Conservation (phyloP, 1,139 yeast genomes). For the Candida sanyaensis region DNA sequence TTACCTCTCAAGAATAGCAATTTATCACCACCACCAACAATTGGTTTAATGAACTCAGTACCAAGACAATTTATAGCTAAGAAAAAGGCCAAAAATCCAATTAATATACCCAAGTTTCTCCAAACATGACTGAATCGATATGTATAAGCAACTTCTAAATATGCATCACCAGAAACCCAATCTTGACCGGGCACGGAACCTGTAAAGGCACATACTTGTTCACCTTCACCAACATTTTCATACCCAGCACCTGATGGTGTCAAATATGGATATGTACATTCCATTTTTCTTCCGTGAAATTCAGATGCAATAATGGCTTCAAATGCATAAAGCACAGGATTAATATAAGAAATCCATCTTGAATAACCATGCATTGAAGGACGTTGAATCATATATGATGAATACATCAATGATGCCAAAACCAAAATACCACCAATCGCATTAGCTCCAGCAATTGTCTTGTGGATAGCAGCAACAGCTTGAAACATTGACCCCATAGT, state of each 20-base stretch:
- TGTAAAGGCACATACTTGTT: constrained; percentile 52
- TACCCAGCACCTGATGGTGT: constrained; percentile 58
- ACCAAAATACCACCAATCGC: constrained; percentile 52
- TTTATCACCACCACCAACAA: constrained; percentile 59
- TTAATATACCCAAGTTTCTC: constrained; percentile 65
- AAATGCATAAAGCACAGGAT: constrained; percentile 59
- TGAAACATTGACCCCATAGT: constrained; percentile 48
- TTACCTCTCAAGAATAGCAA: constrained; percentile 57
- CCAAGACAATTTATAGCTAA: constrained; percentile 44
- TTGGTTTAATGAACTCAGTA: constrained; percentile 53
- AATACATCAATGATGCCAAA: constrained; percentile 50
- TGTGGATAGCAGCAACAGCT: constrained; percentile 50
- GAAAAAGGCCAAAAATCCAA: constrained; percentile 57
- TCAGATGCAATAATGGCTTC: constrained; percentile 57
- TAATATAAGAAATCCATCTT: constrained; percentile 60
- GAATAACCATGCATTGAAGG: constrained; percentile 68
- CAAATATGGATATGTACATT: constrained; percentile 40
- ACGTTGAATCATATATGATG: constrained; percentile 57
- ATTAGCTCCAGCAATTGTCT: constrained; percentile 51
- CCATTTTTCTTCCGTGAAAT: constrained; percentile 57
- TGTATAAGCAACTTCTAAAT: constrained; percentile 42
- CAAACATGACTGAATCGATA: constrained; percentile 54
- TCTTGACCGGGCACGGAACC: constrained; percentile 49
- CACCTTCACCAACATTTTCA: constrained; percentile 31
- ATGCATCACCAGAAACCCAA: constrained; percentile 51